Conservation (phyloP, 352 stramenopile species). For the Phytophthora megakarya region DNA sequence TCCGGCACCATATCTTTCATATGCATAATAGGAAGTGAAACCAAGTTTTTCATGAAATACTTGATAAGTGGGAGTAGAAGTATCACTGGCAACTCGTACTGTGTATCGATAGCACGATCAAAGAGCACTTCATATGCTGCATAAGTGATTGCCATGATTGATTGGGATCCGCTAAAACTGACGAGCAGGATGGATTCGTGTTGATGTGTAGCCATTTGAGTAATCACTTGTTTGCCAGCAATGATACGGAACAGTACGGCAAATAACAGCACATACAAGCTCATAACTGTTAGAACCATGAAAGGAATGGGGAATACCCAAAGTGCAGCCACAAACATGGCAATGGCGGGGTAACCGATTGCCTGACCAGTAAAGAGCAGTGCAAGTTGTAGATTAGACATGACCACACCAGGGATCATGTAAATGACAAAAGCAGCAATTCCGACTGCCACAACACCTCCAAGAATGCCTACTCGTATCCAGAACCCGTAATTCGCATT, state of each 20-base stretch:
- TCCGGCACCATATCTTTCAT: constrained; percentile 36
- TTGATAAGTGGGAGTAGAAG: constrained; percentile 40
- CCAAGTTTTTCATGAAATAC: constrained; percentile 38
- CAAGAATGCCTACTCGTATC: constrained; percentile 19
- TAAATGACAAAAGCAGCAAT: constrained; percentile 12
- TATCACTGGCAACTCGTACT: constrained; percentile 26
- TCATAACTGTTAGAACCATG: constrained; percentile 24
- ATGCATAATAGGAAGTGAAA: constrained; percentile 22
- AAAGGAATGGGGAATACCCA: constrained; percentile 37
- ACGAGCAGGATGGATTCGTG: constrained; percentile 22
- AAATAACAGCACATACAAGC: constrained; percentile 21
- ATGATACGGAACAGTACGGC: constrained; percentile 20
- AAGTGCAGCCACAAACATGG: constrained; percentile 22
- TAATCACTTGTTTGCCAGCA: constrained; percentile 15
- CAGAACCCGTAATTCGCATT: constrained; percentile 33
- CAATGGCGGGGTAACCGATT: constrained; percentile 7
- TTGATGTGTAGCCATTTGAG: constrained; percentile 9
- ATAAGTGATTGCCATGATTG: constrained; percentile 24
- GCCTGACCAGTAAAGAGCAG: constrained; percentile 13
- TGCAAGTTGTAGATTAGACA: constrained; percentile 17
- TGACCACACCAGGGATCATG: constrained; percentile 23
- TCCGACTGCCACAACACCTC: constrained; percentile 3
- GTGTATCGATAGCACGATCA: constrained; percentile 3
- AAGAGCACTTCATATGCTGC: constrained; percentile 22
- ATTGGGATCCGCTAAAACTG: constrained; percentile 22